Percentiles rank a stretch among this genome's conserved stretches.
Evolutionary conservation across 164 flowering plant genomes (phyloP).

Genomic region (Annona cherimola): DNA sequence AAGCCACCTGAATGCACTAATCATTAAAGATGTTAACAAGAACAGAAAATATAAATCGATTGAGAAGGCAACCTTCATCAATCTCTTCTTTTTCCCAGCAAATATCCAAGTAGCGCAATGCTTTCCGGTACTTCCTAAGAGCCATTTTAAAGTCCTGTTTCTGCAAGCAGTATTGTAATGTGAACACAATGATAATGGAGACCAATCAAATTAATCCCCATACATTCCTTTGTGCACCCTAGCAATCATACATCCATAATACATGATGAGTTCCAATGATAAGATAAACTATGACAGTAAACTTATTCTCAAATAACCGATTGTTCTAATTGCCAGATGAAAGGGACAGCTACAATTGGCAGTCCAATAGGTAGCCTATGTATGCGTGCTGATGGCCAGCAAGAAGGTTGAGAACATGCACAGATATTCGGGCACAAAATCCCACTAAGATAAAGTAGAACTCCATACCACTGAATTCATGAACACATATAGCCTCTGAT

Average conservation of each 20-base stretch:
- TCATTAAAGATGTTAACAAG: not conserved
- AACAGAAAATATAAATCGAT: not conserved
- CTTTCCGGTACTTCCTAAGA: slow-evolving; percentile 83
- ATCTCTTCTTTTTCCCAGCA: slow-evolving; percentile 99
- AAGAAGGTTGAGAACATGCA: too few species aligned
- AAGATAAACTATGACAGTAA: not conserved
- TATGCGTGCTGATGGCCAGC: too few species aligned
- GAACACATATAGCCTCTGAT: too few species aligned
- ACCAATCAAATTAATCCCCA: not conserved
- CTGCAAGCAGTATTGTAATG: slow-evolving; percentile 27
- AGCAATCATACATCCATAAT: not conserved
- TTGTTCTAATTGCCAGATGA: not conserved
- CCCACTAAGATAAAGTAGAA: too few species aligned
- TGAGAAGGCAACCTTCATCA: slow-evolving; percentile 55
- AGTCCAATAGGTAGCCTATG: not conserved
- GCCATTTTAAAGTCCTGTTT: slow-evolving; percentile 93
- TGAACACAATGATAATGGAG: not conserved
- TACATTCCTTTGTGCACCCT: not conserved
- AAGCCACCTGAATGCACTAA: not conserved
- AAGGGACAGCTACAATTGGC: not conserved
- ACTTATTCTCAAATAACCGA: not conserved
- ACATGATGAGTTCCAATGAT: not conserved
- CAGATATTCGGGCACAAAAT: too few species aligned
- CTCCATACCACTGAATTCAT: too few species aligned
- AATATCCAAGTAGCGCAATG: slow-evolving; percentile 81